Conservation (phyloP, 106 monocot genomes). For the Dendrobium catenatum region DNA sequence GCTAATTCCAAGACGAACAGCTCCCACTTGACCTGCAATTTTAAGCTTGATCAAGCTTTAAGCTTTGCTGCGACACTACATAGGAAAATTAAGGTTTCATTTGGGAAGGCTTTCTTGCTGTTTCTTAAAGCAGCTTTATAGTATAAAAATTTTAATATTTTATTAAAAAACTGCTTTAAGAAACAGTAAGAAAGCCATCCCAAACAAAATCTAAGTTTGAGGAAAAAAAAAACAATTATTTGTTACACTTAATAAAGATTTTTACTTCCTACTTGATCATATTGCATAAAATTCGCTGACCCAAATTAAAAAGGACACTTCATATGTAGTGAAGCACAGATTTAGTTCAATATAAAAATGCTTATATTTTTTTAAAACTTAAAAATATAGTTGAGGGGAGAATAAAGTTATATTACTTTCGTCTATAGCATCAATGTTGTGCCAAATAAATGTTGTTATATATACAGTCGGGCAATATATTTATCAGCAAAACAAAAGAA, state of each 20-base stretch:
- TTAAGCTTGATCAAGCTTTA: neutral
- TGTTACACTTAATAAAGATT: neutral
- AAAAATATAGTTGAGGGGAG: no score
- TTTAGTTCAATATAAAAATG: neutral
- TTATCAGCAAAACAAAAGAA: neutral
- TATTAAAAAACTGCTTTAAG: no score
- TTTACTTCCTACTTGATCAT: neutral
- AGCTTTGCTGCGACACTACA: no score
- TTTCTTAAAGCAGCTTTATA: no score
- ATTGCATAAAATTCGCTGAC: neutral
- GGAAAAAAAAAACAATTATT: no score
- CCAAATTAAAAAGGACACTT: neutral
- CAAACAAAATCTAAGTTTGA: no score
- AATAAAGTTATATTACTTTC: neutral
- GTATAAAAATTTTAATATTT: no score
- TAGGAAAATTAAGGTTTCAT: no score
- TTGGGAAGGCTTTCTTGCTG: no score
- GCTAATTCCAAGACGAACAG: constrained; percentile 90
- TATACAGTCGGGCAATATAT: neutral
- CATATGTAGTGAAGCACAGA: neutral
- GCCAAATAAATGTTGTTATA: neutral
- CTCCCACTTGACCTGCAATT: constrained; percentile 89
- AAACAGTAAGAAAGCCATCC: no score
- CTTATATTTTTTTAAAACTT: neutral
- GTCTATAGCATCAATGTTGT: no score